Evolutionary conservation across 176 grass and related monocot species (phyloP), one percentile per base, ranked within the genome.

Genomic region (Calamus simplicifolius): DNA sequence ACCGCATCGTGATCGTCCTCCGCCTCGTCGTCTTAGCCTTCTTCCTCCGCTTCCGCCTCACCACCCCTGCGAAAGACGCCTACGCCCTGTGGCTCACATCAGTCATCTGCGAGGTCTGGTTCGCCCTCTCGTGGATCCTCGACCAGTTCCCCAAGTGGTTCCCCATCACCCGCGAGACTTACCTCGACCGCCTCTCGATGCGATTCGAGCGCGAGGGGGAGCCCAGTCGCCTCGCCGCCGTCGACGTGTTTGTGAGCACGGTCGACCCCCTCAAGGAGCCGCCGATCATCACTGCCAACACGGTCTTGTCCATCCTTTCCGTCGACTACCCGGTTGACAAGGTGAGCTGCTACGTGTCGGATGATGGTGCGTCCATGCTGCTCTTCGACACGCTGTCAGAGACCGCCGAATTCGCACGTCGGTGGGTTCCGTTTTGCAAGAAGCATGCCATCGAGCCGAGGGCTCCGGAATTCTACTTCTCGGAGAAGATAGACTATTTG

Each of bases 241-340:
- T 96, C 50, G 91, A 96, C 67, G 71, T 96, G 52, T 96, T 90
- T 73, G 91, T 96, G 3, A 85, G 80, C 64, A 87, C 80, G 18
- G 91, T 96, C 67, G 91, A 96, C 73, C 86, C 91, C 55, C 84
- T 96, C 58, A 96, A 96, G 83, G 91, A 96, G 78, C 91, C 91
- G 0, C 91, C 91, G 51, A 79, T 96, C 56, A 85, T 96, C 74
- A 96, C 91, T 0, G 91, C 91, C 31, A 96, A 96, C 83, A 96
- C 91, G 21, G 91, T 96, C 69, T 59, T 96, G 2, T 96, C 91
- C 29, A 90, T 96, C 86, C 79, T 96, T 19, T 48, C 86, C 64
- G 91, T 90, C 6, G 86, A 96, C 76, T 96, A 96, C 83, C 86
- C 91, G 19, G 83, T 96, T 5, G 80, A 87, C 68, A 85, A 82